These are phyloP conservation scores for Helicostylum pulchrum DNA, from an alignment of 192 early-diverging fungal species.

Conservation along the genomic window DNA sequence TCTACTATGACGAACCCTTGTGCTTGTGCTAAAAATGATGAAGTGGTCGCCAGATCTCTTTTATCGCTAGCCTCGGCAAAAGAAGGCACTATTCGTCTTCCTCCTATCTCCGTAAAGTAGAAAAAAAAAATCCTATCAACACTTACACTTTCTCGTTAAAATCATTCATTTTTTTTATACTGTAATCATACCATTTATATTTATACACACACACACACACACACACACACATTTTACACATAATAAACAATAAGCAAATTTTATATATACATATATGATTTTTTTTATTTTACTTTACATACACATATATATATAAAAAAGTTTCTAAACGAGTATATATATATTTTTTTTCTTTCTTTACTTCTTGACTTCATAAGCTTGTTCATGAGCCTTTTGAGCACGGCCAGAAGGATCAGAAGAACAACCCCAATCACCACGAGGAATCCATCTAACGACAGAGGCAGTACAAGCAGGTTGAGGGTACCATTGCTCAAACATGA, in stretches of 20 bases:
- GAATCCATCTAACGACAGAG: conserved; percentile 94
- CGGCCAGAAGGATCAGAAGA: conserved; percentile 94
- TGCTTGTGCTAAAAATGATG: background rate
- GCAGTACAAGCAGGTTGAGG: conserved; percentile 87
- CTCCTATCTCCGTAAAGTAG: background rate
- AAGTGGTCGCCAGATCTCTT: conserved; percentile 22
- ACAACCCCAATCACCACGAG: conserved; percentile 97
- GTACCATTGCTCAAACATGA: conserved; percentile 91
- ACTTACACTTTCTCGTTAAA: background rate
- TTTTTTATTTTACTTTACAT: no score
- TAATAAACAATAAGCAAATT: no score
- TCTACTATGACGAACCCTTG: background rate
- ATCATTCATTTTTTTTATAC: no score
- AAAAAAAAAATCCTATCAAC: background rate
- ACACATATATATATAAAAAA: no score
- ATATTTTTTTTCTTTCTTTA: background rate
- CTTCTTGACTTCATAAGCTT: conserved; percentile 49
- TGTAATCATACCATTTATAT: no score
- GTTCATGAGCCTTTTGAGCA: conserved; percentile 87
- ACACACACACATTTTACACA: no score
- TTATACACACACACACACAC: no score
- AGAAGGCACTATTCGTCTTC: background rate
- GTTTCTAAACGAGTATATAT: background rate
- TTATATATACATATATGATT: no score
- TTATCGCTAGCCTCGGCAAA: conserved; percentile 9